Base-by-base conservation (phyloP, 768 basidiomycete species). In the Suillus fuscotomentosus region DNA sequence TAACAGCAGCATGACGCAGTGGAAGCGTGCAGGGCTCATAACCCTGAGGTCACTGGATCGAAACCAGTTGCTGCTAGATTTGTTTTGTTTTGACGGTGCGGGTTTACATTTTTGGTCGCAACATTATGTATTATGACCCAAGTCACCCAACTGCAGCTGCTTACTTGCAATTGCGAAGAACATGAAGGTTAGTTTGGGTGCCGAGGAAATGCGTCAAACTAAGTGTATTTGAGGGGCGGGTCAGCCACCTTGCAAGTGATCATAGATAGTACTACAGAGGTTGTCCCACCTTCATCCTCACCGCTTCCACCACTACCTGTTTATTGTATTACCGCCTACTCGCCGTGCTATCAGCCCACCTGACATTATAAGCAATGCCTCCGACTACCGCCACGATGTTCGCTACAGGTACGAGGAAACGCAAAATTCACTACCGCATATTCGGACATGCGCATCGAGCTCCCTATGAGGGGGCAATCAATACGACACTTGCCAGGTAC, bases 11-110 rank as follows among this genome's bases (percentile, higher is more conserved):
- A 82, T 83, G 82, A 81, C 82, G 82, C 83, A 83, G 82, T 79
- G 81, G 81, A 75, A 83, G 81, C 80, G 80, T 80, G 83, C 82
- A 76, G 82, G 82, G 82, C 83, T 79, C 82, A 83, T 83, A 84
- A 85, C 83, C 83, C 83, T 78, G 84, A 84, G 83, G 84, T 83
- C 84, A 82, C 83, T 84, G 78, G 84, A 85, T 84, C 83, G 83
- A 85, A 82, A 84, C 84, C 78, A 84, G 83, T 82, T 83, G 83
- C 80, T 84, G 83, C 84, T 84, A 84, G 43, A 20, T 15, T 10
- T 31, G 10, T 60, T 60, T 60, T 48, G 22, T n/a, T 42, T 60
- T 22, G 22, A 5, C 9, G 24, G 6, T 43, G 41, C 41, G 10
- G 10, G 10, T 38, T 38, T 38, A 38, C 31, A 31, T 31, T 31